These are phyloP conservation scores for Furcasterigmium sp. DNA, from an alignment of 2,329 filamentous ascomycete genomes.

Conservation along the genomic window DNA sequence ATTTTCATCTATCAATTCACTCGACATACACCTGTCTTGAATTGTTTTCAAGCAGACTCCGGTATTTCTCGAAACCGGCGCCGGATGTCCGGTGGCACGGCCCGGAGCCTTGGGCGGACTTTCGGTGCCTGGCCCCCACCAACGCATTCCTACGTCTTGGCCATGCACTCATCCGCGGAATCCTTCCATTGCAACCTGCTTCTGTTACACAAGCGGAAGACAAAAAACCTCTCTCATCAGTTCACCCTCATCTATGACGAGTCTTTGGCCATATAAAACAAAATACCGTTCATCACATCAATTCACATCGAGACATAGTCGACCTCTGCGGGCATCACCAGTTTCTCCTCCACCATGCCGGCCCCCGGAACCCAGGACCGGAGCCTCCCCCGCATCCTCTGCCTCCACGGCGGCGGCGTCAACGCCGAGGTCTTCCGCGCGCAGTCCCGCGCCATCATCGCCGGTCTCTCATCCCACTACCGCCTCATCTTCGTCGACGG, in stretches of 20 bases:
- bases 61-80: too few relatives aligned
- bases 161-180: not conserved
- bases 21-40: too few relatives aligned
- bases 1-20: too few relatives aligned
- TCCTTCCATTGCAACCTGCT: not conserved
- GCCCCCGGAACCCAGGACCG: not conserved
- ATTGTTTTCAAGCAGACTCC: too few relatives aligned
- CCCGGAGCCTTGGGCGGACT: not conserved
- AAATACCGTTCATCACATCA: too few relatives aligned
- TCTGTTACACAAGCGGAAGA: too few relatives aligned
- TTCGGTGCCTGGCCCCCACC: not conserved
- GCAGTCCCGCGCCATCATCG: conserved; percentile 55
- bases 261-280: too few relatives aligned
- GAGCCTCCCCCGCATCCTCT: conserved; percentile 63
- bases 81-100: not conserved
- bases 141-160: not conserved
- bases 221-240: too few relatives aligned
- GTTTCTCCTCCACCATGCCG: not conserved
- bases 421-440: conserved; percentile 64
- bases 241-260: too few relatives aligned
- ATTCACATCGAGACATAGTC: not conserved
- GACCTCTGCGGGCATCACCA: not conserved
- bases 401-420: conserved; percentile 75
- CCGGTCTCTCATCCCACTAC: conserved; percentile 49
- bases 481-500: conserved; percentile 69